Percentiles rank a stretch among this genome's conserved stretches.
Conservation (phyloP, 208 protist genomes). For the Leptomonas pyrrhocoris region DNA sequence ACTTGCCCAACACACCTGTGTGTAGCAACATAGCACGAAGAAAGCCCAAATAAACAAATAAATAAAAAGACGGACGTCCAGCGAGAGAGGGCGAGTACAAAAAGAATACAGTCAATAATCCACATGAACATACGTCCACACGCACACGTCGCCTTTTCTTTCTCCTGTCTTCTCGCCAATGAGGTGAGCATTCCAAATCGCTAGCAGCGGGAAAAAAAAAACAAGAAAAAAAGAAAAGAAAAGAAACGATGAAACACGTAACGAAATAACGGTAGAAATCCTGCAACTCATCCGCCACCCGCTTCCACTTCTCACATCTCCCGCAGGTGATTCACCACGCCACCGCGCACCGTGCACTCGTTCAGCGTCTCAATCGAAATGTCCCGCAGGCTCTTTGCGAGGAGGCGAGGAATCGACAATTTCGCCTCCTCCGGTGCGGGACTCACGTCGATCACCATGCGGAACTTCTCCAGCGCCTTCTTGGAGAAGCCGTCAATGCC, state of each 20-base stretch:
- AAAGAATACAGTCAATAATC: no score
- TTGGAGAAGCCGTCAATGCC: constrained; percentile 83
- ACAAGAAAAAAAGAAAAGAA: constrained; percentile 14
- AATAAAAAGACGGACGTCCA: not conserved
- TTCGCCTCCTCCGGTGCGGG: constrained; percentile 44
- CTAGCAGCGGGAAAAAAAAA: not conserved
- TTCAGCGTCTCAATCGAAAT: constrained; percentile 66
- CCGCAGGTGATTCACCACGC: constrained; percentile 38
- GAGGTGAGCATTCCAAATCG: no score
- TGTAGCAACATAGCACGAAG: no score
- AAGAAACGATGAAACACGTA: not conserved
- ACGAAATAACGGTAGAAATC: not conserved
- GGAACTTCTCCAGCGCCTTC: constrained; percentile 76
- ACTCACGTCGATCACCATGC: constrained; percentile 76
- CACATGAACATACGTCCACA: no score
- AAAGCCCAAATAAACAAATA: no score
- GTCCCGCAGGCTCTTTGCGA: constrained; percentile 45
- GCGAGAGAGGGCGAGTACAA: no score
- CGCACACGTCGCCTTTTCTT: no score
- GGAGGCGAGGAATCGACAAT: constrained; percentile 45
- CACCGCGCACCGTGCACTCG: constrained; percentile 45
- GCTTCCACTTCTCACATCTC: constrained; percentile 22
- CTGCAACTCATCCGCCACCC: not conserved
- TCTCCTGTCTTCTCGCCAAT: no score
- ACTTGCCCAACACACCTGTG: not conserved